A percentile compares a stretch with the other conserved stretches of the same genome.
Evolutionary conservation across 2,329 filamentous ascomycete genomes (phyloP).

Genomic region (Dothidotthia symphoricarpi): DNA sequence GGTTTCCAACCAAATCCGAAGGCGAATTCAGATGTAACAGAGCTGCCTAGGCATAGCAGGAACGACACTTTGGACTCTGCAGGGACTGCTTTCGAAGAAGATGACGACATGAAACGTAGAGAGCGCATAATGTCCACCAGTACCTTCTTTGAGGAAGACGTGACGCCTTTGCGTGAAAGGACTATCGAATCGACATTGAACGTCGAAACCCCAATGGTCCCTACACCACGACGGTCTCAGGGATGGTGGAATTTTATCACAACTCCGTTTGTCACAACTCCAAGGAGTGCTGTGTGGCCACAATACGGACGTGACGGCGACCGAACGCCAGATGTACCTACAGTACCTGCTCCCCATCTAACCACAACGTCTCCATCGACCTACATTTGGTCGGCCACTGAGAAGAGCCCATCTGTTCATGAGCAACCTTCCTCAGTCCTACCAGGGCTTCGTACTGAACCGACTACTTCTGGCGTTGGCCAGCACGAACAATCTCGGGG

Average conservation of each 20-base stretch:
- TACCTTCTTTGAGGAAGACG: constrained; percentile 71
- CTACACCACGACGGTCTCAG: constrained; percentile 58
- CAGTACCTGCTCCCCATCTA: constrained; percentile 28
- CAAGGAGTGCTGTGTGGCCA: constrained; percentile 39
- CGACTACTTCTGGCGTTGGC: constrained; percentile 1
- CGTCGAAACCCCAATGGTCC: constrained; percentile 42
- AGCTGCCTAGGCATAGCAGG: constrained; percentile 18
- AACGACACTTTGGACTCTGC: constrained; percentile 39
- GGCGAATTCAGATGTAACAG: constrained; percentile 1
- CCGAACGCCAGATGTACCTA: constrained; percentile 36
- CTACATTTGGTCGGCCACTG: constrained; percentile 27
- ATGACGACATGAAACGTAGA: constrained; percentile 45
- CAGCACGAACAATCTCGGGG: not conserved
- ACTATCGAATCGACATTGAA: constrained; percentile 34
- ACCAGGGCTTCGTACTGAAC: constrained; percentile 3
- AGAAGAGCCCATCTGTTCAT: constrained; percentile 14
- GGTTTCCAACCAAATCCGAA: constrained; percentile 2
- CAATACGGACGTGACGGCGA: constrained; percentile 21
- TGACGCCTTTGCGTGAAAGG: constrained; percentile 36
- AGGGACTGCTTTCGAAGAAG: constrained; percentile 49
- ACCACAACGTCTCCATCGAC: constrained; percentile 18
- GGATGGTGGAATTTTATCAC: constrained; percentile 79
- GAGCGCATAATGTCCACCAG: constrained; percentile 54
- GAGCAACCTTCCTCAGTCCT: constrained; percentile 12
- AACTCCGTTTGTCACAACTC: constrained; percentile 60